phyloP scores from a whole-genome alignment of 257 asterid genomes.

The Cynanchum wilfordii region DNA sequence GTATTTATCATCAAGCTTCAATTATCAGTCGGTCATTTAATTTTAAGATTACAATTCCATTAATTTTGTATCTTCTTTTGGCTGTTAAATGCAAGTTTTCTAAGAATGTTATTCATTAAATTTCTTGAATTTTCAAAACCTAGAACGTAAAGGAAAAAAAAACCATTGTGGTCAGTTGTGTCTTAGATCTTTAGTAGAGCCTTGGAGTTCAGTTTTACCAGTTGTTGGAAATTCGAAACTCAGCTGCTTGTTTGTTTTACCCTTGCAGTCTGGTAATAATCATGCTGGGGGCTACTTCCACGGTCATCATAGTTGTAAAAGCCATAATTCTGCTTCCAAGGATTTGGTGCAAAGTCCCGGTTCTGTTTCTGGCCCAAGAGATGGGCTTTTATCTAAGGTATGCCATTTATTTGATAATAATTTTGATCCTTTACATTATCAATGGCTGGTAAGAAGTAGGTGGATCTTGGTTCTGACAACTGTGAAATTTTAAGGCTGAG shows the following conservation, averaged over 20 bases:
- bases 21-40: not conserved
- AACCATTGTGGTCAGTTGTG: not conserved
- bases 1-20: slow-evolving; percentile 3
- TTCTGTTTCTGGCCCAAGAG: slow-evolving; percentile 39
- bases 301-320: slow-evolving; percentile 28
- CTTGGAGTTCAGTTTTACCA: slow-evolving; percentile 2
- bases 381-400: slow-evolving; percentile 40
- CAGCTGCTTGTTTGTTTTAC: not conserved
- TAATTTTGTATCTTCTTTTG: not conserved
- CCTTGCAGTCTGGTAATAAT: slow-evolving; percentile 33
- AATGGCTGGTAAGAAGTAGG: not conserved
- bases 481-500: not conserved
- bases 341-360: slow-evolving; percentile 37
- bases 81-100: not conserved
- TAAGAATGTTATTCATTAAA: not conserved
- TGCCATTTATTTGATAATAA: slow-evolving; percentile 9
- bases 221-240: slow-evolving; percentile 4
- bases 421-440: not conserved
- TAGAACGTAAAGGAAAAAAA: not conserved
- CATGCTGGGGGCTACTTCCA: slow-evolving; percentile 33
- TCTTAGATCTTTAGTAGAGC: not conserved
- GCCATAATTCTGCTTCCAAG: slow-evolving; percentile 23
- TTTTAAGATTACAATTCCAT: not conserved
- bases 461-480: not conserved
- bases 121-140: not conserved